Evolutionary conservation across 2,329 filamentous ascomycete genomes (phyloP), one percentile per base, ranked within the genome.

Genomic region (Colletotrichum scovillei): DNA sequence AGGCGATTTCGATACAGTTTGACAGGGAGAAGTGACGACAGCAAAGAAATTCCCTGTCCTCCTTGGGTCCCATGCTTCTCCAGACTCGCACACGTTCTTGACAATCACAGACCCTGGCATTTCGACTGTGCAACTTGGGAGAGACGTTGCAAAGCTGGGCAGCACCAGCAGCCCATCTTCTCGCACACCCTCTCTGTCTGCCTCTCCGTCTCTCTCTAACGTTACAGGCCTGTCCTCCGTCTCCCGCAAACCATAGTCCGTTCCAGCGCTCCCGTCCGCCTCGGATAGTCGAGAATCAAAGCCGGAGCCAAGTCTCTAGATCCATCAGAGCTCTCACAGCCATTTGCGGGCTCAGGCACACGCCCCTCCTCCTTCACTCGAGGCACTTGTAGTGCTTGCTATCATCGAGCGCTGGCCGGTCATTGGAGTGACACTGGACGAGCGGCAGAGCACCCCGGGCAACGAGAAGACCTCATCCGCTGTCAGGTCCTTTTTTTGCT

Each of bases 351-450:
- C 69, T 53, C n/a, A 63, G 38, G 65, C 69, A 72, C 56, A 62
- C 69, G 46, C 63, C 32, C 58, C 65, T 30, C 38, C 19, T 49
- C 19, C 38, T 42, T 22, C 19, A n/a, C 42, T 5, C 42, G 16
- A 49, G 19, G 19, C n/a, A 49, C 7, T 19, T 69, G 57, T 32
- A n/a, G 42, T 56, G 49, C 30, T 64, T 32, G 49, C 56, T 35
- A 60, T 32, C 22, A 35, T 38, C 53, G 49, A 58, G 24, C 56
- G 60, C 67, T 70, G 55, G 24, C 59, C 60, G 56, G 71, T 12
- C 60, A 73, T 71, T 73, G 67, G 62, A 66, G 60, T 73, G 60
- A 62, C 56, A 70, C 69, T 73, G 46, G 64, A 74, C 69, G 53
- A 38, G 60, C 60, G 66, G 64, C 65, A 73, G 73, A 73, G 63